Percentiles rank a stretch among this genome's conserved stretches.
Conservation (phyloP, 352 stramenopile species). For the Pythium utonaiense region DNA sequence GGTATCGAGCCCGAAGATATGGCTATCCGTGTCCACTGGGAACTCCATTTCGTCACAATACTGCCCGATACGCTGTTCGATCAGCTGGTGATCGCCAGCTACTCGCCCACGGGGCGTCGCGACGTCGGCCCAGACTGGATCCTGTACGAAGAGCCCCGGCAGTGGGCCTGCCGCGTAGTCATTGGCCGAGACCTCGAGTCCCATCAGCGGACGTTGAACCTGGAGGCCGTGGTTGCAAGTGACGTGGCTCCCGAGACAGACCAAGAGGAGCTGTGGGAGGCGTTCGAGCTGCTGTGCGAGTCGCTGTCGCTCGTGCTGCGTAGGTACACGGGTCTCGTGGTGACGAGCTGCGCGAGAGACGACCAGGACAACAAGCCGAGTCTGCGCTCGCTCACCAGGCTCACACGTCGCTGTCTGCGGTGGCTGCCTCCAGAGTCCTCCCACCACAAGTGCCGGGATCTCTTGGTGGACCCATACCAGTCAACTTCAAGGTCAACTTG, state of each 20-base stretch:
- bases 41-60: slow-evolving; percentile 12
- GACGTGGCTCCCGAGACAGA: background rate
- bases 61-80: slow-evolving; percentile 23
- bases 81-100: slow-evolving; percentile 20
- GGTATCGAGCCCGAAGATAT: background rate
- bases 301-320: background rate
- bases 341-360: background rate
- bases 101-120: background rate
- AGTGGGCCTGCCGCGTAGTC: background rate
- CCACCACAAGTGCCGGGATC: background rate
- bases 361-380: background rate
- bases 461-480: background rate
- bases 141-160: background rate
- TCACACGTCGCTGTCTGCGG: background rate
- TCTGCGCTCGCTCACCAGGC: background rate
- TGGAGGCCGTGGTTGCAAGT: background rate
- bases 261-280: background rate
- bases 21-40: slow-evolving; percentile 12
- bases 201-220: background rate
- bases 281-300: background rate
- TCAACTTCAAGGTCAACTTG: too few species aligned
- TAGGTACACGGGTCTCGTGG: background rate
- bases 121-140: slow-evolving; percentile 1
- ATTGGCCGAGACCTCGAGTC: background rate
- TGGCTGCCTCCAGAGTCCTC: background rate